phyloP scores from a whole-genome alignment of 805 yeast species.

The Ogataea nonfermentans region DNA sequence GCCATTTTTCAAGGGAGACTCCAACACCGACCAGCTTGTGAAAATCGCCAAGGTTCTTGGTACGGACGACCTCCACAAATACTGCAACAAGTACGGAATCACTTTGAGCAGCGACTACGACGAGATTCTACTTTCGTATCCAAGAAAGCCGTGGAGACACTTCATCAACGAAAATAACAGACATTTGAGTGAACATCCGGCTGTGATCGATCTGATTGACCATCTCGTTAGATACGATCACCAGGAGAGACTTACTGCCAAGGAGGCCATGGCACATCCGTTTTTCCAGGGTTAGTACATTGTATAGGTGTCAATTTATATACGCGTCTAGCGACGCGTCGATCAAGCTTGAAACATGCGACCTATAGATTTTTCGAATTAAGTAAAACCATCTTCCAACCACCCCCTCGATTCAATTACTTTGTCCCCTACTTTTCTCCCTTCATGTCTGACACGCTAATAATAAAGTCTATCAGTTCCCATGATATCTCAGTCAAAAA shows the following conservation, averaged over 20 bases:
- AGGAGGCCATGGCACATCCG: conserved; percentile 78
- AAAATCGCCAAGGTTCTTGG: conserved; percentile 88
- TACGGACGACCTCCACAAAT: conserved; percentile 67
- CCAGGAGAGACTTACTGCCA: conserved; percentile 82
- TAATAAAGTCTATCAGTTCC: conserved; percentile 8
- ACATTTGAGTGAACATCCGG: conserved; percentile 49
- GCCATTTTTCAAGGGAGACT: conserved; percentile 89
- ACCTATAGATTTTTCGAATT: conserved; percentile 2
- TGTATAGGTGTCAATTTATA: conserved; percentile 1
- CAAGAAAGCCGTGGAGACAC: conserved; percentile 64
- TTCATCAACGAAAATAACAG: conserved; percentile 57
- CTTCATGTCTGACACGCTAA: conserved; percentile 7
- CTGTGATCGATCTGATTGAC: conserved; percentile 68
- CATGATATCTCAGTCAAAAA: conserved; percentile 15
- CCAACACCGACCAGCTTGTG: conserved; percentile 88
- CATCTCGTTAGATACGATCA: conserved; percentile 78
- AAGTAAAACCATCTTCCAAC: neutral
- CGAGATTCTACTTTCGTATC: conserved; percentile 62
- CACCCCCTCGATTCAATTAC: neutral
- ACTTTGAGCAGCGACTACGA: conserved; percentile 76
- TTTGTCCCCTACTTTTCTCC: neutral
- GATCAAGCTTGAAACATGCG: conserved; percentile 8
- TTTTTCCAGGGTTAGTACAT: conserved; percentile 24
- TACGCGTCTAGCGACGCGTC: conserved; percentile 10
- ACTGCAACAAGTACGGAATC: conserved; percentile 67